Evolutionary conservation across 2,329 filamentous ascomycete genomes (phyloP).

Genomic region (Fusarium clavum): DNA sequence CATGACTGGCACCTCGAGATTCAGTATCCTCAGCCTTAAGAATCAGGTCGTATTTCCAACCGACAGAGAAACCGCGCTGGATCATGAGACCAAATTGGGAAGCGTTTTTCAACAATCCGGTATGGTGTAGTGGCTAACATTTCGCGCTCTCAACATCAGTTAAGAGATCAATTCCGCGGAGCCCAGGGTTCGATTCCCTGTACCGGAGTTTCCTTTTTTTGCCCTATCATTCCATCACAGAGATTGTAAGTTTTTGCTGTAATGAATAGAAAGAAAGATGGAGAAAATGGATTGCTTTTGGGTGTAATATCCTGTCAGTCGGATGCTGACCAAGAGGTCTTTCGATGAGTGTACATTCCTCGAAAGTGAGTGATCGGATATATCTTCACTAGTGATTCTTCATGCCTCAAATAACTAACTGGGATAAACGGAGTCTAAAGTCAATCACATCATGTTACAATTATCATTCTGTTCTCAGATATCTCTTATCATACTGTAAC

Average conservation of each 20-base stretch:
- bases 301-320: neutral
- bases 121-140: slow-evolving; percentile 53
- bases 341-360: too few species aligned
- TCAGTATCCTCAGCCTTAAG: neutral
- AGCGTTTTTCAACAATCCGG: slow-evolving; percentile 33
- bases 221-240: accelerated
- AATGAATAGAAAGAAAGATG: too few species aligned
- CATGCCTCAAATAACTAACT: too few species aligned
- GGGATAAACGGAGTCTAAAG: too few species aligned
- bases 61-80: accelerated
- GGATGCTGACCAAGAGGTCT: neutral
- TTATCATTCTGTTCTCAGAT: neutral
- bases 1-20: neutral
- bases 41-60: neutral
- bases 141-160: slow-evolving; percentile 47
- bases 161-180: slow-evolving; percentile 35
- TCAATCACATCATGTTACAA: neutral
- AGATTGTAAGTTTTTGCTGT: neutral
- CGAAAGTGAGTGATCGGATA: too few species aligned
- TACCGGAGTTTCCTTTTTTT: slow-evolving; percentile 36
- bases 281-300: neutral
- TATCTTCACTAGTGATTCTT: neutral
- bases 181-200: slow-evolving; percentile 47
- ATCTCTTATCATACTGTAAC: neutral
- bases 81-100: neutral